phyloP scores from a whole-genome alignment of 129 eudicot species.

The Artemisia argyi region DNA sequence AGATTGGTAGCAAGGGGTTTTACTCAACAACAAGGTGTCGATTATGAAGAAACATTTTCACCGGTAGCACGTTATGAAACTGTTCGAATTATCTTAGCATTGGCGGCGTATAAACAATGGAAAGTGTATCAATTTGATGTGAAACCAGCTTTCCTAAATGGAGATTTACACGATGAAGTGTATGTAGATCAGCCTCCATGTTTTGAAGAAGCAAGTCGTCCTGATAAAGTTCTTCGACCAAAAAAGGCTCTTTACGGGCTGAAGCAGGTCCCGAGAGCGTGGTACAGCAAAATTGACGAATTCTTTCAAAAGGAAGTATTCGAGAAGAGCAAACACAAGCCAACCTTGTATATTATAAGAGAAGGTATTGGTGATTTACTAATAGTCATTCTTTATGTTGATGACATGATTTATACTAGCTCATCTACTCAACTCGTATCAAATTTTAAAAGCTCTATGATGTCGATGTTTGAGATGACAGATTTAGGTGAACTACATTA shows the following conservation, averaged over 20 bases:
- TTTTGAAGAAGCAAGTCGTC: neutral
- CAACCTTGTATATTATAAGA: neutral
- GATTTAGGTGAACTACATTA: neutral
- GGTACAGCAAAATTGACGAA: conserved; percentile 1
- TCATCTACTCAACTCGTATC: neutral
- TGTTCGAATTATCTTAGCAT: neutral
- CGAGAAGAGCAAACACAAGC: neutral
- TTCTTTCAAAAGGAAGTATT: neutral
- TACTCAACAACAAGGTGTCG: neutral
- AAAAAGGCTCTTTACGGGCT: conserved; percentile 7
- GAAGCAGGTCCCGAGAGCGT: neutral
- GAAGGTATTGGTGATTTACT: neutral
- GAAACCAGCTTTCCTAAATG: neutral
- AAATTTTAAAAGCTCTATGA: neutral
- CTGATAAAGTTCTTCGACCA: neutral
- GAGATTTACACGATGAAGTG: neutral
- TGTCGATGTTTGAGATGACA: neutral
- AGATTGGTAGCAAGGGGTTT: conserved; percentile 15
- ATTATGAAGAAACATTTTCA: no score
- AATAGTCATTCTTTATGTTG: conserved; percentile 27
- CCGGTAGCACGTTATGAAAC: neutral
- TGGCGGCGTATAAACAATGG: neutral
- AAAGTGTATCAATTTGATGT: neutral
- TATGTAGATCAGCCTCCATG: conserved; percentile 2
- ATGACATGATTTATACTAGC: conserved; percentile 31